Evolutionary conservation across 345 rosid genomes (phyloP), one percentile per base, ranked within the genome.

Genomic region (Hypericum perforatum): DNA sequence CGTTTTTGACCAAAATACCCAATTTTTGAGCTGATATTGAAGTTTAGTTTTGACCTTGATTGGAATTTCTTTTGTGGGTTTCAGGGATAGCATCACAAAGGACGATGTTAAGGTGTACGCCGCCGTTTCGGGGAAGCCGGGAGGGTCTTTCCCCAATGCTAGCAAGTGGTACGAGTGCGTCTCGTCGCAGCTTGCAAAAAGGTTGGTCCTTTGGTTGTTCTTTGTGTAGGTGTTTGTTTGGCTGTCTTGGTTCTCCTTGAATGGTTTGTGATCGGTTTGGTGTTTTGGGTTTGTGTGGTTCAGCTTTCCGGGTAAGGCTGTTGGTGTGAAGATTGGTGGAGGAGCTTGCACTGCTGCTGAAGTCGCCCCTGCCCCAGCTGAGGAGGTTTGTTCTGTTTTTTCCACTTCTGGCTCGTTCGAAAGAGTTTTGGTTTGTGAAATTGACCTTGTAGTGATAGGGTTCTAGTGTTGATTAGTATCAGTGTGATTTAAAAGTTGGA

Each of bases 41-140:
- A 22, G 32, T 22, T 1, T 1, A 22, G 32, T 22, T 22, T 22
- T 22, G 32, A 22, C 32, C 32, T 22, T 22, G 2, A 22, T 22
- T 22, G 32, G 32, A 22, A 22, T 22, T 22, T 22, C 32, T 41
- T 6, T 44, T 32, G 11, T 2, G 9, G 11, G 41, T 58, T 58
- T 22, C 68, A 89, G 92, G 16, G 67, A 63, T 66, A 65, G 67
- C 43, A 45, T 85, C 11, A 69, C 90, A 5, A 78, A 74, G 58
- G 96, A 82, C 63, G 96, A 91, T 53, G 66, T 87, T 3, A 91
- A 78, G 80, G 96, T 87, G 6, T 91, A 77, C 73, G 96, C 82
- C 5, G 86, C 88, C 45, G 80, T 87, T 63, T 38, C 38, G 40
- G 68, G 37, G 72, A 75, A 79, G 43, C 96, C 95, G 9, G 78